Percentiles rank a stretch among this genome's conserved stretches.
Conservation (phyloP, 2,329 filamentous ascomycete genomes). For the Colletotrichum abscissum region DNA sequence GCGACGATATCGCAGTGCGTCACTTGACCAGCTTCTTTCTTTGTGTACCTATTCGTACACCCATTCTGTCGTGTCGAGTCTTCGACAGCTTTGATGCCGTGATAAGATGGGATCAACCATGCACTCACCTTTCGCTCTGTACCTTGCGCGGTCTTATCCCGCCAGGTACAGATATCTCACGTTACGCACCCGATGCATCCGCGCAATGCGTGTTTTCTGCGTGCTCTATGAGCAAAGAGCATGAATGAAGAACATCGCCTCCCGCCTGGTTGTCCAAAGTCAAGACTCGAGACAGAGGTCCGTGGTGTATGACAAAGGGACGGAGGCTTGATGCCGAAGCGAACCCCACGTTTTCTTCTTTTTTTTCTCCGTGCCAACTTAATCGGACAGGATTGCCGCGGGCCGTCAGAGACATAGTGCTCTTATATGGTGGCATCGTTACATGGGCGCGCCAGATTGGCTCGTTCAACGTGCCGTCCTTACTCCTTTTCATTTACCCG, state of each 20-base stretch:
- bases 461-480: background rate
- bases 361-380: background rate
- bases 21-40: background rate
- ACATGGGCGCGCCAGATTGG: background rate
- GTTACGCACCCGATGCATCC: background rate
- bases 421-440: background rate
- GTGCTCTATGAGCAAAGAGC: background rate
- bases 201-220: background rate
- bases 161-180: slow-evolving; percentile 7
- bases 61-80: slow-evolving; percentile 3
- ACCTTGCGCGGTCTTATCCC: background rate
- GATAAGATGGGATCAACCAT: background rate
- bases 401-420: slow-evolving; percentile 19
- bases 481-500: slow-evolving; percentile 15
- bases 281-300: background rate
- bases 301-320: background rate
- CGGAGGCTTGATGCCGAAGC: background rate
- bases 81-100: background rate
- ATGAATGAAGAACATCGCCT: background rate
- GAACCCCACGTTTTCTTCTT: background rate
- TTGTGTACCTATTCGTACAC: background rate
- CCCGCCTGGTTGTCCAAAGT: background rate
- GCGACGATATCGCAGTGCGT: background rate
- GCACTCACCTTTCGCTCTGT: background rate
- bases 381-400: slow-evolving; percentile 1